Evolutionary conservation across 179 eudicot species (phyloP).

Genomic region (Actinidia chinensis): DNA sequence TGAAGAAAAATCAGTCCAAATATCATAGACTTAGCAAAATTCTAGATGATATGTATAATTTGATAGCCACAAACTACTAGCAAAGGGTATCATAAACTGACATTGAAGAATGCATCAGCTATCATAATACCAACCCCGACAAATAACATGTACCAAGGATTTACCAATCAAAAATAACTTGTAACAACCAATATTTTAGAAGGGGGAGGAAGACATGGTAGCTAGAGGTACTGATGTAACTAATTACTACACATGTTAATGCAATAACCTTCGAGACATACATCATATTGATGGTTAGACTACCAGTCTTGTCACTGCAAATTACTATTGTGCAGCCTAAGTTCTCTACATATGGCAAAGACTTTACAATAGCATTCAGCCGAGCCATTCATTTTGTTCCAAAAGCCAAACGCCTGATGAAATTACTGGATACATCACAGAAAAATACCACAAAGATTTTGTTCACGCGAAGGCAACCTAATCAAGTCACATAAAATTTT

Average conservation of each 20-base stretch:
- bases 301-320: constrained; percentile 99
- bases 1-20: neutral
- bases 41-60: neutral
- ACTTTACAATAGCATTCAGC: constrained; percentile 94
- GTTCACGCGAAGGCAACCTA: neutral
- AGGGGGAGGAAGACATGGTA: neutral
- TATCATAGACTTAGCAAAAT: neutral
- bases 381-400: constrained; percentile 99
- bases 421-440: constrained; percentile 15
- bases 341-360: constrained; percentile 97
- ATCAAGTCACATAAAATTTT: neutral
- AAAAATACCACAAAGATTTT: constrained; percentile 10
- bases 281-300: constrained; percentile 99
- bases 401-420: constrained; percentile 89
- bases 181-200: neutral
- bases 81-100: neutral
- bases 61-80: neutral
- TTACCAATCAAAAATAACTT: neutral
- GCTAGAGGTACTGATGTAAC: neutral
- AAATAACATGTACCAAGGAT: no score
- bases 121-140: neutral
- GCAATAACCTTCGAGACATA: constrained; percentile 82
- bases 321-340: constrained; percentile 98
- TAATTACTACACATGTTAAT: constrained; percentile 3
- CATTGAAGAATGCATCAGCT: neutral